These are phyloP conservation scores for Pichia paraexigua DNA, from an alignment of 805 yeast genomes.

Conservation along the genomic window DNA sequence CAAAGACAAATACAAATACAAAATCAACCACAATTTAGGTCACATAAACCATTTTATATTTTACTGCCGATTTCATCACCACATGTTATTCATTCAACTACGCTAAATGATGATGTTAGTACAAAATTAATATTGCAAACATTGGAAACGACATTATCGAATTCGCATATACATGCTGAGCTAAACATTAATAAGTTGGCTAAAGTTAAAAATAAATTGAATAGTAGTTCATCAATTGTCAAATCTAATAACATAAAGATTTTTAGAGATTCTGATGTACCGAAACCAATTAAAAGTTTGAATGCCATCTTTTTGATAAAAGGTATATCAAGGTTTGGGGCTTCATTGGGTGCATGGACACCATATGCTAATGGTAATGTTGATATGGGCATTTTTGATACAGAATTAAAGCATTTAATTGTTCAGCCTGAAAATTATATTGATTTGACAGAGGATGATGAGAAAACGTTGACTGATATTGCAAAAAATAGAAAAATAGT, in stretches of 20 bases:
- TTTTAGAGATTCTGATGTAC: constrained; percentile 6
- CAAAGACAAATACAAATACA: constrained; percentile 6
- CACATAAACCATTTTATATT: constrained; percentile 56
- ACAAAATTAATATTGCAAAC: constrained; percentile 52
- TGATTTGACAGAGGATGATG: constrained; percentile 7
- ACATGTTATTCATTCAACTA: constrained; percentile 47
- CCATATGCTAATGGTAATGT: constrained; percentile 62
- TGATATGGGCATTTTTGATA: constrained; percentile 57
- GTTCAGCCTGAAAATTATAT: constrained; percentile 24
- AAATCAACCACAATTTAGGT: constrained; percentile 16
- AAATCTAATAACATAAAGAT: background rate
- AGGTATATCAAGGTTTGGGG: constrained; percentile 55
- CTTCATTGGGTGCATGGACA: constrained; percentile 64
- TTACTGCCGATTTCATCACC: constrained; percentile 65
- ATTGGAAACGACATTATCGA: constrained; percentile 44
- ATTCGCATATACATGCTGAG: background rate
- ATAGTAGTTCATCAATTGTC: background rate
- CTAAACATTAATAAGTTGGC: background rate
- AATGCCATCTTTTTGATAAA: constrained; percentile 49
- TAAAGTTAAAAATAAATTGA: background rate
- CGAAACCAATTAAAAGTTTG: constrained; percentile 36
- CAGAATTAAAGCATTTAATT: constrained; percentile 34
- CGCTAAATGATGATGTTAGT: constrained; percentile 34
- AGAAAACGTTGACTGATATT: constrained; percentile 4
- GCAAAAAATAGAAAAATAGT: constrained; percentile 27